Base-by-base conservation (phyloP, 176 grass and related monocot genomes). In the Miscanthus lutarioriparius region DNA sequence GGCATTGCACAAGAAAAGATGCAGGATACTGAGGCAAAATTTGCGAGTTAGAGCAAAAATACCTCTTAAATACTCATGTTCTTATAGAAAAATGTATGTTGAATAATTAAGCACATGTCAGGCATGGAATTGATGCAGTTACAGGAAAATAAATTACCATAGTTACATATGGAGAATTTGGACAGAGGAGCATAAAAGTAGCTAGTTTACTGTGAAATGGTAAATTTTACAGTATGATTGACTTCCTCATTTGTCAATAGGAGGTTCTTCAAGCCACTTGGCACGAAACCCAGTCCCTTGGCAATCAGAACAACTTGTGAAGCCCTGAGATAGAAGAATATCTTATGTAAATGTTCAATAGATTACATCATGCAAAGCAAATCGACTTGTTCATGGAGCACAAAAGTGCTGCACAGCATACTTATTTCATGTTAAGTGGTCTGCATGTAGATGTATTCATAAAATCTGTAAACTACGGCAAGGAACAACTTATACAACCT, bases 231-330 rank as follows among this genome's bases (percentile, higher is more conserved):
- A 30, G 10, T 66, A 82, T 59, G 12, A 38, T 63, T 62, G 61
- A 67, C 37, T 90, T 83, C 40, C 8, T 90, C 81, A 86, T 89
- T 92, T 83, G 45, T 79, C 30, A n/a, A 80, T 38, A 56, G 73
- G 44, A 63, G 96, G 88, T 16, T 95, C 85, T 87, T 92, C 91
- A 68, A 98, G 85, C 96, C 93, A 98, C 74, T 94, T 98, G 70
- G 96, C 96, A 63, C 93, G 93, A 87, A 90, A 98, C 10, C 93
- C 96, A n/a, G 96, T 95, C 53, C 96, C 96, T 85, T 95, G 88
- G 83, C 96, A 98, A 79, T 98, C 84, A 58, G 80, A 61, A 86
- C 96, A 98, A 51, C 64, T 80, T 32, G 87, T 37, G 71, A 87
- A 88, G 7, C 96, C 96, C 96, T 98, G 85, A 70, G 83, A 89